These are phyloP conservation scores for Metschnikowia amazonensis DNA, from an alignment of 805 yeast genomes.

Conservation along the genomic window DNA sequence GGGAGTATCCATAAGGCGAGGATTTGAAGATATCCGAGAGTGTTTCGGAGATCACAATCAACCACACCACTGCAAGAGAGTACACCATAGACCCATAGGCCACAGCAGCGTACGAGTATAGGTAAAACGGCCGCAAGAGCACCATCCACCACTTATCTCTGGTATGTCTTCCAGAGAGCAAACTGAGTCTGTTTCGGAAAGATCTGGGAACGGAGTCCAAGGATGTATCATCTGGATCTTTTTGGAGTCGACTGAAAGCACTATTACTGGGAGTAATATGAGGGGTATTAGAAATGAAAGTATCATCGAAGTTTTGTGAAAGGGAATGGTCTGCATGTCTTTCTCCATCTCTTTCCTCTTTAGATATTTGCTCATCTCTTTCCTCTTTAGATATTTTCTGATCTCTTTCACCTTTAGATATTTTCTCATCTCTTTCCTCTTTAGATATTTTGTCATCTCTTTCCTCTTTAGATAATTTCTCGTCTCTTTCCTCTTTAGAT, in stretches of 20 bases:
- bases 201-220: conserved; percentile 14
- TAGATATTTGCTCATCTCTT: no score
- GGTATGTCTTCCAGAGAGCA: conserved; percentile 49
- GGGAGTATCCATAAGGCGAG: conserved; percentile 44
- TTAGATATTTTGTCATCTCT: no score
- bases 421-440: no score
- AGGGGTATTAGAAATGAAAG: not conserved
- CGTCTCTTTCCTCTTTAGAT: no score
- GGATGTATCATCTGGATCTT: not conserved
- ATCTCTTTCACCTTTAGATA: no score
- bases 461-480: no score
- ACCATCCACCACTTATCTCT: conserved; percentile 53
- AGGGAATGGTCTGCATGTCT: no score
- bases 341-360: no score
- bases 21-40: conserved; percentile 46
- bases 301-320: no score
- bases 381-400: no score
- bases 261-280: no score
- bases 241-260: not conserved
- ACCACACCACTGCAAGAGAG: conserved; percentile 59
- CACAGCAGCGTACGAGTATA: conserved; percentile 49
- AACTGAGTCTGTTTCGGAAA: conserved; percentile 31
- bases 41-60: conserved; percentile 57
- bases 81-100: conserved; percentile 50
- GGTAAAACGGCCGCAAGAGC: conserved; percentile 50